These are phyloP conservation scores for Coix lacrymajobi DNA, from an alignment of 176 grass and related monocot genomes.

Conservation along the genomic window DNA sequence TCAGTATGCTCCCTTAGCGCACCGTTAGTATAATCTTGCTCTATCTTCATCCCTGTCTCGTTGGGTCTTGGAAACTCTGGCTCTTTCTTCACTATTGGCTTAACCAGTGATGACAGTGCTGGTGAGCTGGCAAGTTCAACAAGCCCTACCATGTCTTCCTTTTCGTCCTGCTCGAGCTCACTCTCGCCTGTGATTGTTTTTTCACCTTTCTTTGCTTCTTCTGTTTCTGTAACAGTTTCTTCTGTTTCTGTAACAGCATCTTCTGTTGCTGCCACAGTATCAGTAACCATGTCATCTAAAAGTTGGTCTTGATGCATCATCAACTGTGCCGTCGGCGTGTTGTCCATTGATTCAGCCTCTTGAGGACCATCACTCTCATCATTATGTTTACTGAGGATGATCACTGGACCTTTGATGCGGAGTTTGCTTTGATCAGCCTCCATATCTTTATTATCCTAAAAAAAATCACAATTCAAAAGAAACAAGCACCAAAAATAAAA, in stretches of 20 bases:
- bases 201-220: neutral
- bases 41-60: conserved; percentile 30
- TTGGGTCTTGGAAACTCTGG: neutral
- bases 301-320: neutral
- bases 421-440: conserved; percentile 4
- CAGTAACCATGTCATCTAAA: conserved; percentile 1
- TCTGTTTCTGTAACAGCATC: neutral
- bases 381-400: neutral
- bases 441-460: neutral
- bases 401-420: neutral
- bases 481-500: neutral
- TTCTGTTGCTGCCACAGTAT: neutral
- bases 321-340: neutral
- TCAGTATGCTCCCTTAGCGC: neutral
- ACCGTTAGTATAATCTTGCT: conserved; percentile 9
- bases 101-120: neutral
- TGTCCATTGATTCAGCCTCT: conserved; percentile 20
- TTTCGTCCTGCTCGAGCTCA: conserved; percentile 2
- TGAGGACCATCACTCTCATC: neutral
- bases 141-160: neutral
- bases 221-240: neutral
- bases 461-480: conserved; percentile 17
- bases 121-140: neutral
- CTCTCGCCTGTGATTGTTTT: neutral
- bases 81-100: conserved; percentile 10